Conservation (phyloP, 306 rosid genomes). For the Cyamopsis tetragonoloba region DNA sequence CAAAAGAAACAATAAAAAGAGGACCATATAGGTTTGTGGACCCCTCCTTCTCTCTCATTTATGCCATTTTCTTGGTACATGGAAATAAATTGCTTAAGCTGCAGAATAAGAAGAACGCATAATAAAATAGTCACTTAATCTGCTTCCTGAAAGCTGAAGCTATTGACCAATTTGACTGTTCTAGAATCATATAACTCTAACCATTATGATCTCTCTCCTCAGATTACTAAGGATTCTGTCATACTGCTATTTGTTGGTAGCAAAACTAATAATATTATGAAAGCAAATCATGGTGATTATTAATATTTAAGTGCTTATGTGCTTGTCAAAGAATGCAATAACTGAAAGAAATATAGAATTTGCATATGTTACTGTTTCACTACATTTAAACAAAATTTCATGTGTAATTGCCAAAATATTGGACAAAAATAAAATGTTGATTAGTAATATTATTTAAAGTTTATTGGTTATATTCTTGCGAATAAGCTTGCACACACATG, state of each 20-base stretch:
- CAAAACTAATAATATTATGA: neutral
- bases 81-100: slow-evolving; percentile 26
- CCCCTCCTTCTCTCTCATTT: slow-evolving; percentile 29
- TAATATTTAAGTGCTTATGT: too few relatives aligned
- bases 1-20: slow-evolving; percentile 53
- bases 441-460: neutral
- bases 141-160: slow-evolving; percentile 11
- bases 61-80: slow-evolving; percentile 9
- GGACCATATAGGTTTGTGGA: slow-evolving; percentile 49
- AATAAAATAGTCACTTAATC: slow-evolving; percentile 25
- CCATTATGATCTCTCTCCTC: slow-evolving; percentile 14
- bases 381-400: neutral
- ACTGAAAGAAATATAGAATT: neutral
- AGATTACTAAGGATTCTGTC: neutral
- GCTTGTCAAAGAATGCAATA: neutral
- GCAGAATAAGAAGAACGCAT: slow-evolving; percentile 21
- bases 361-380: neutral
- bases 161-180: slow-evolving; percentile 27
- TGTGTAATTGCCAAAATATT: neutral
- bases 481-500: neutral
- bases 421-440: neutral
- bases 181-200: slow-evolving; percentile 5
- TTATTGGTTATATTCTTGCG: neutral
- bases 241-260: neutral
- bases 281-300: neutral